Conservation (phyloP, 2,329 filamentous ascomycete species). For the Fusarium xylarioides region DNA sequence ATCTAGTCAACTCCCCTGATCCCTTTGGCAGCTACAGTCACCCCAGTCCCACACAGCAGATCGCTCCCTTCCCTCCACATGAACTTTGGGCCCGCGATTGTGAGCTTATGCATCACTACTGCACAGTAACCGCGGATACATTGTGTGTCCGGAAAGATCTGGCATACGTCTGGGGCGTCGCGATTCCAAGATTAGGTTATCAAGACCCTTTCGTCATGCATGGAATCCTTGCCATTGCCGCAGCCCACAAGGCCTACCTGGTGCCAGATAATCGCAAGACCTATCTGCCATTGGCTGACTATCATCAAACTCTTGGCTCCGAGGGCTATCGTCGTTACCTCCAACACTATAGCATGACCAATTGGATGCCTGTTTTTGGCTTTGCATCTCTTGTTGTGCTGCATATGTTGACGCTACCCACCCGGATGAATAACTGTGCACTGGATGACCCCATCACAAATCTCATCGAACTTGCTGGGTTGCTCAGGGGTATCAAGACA, state of each 20-base stretch:
- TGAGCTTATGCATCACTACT: conserved; percentile 47
- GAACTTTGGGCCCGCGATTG: conserved; percentile 37
- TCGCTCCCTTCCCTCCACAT: conserved; percentile 37
- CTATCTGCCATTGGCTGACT: conserved; percentile 42
- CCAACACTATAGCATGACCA: conserved; percentile 22
- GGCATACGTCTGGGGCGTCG: conserved; percentile 40
- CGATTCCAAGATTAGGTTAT: conserved; percentile 43
- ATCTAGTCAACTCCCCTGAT: conserved; percentile 7
- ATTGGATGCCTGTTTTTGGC: conserved; percentile 49
- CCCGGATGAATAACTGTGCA: conserved; percentile 18
- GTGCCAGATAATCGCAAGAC: conserved; percentile 35
- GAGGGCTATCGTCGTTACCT: conserved; percentile 42
- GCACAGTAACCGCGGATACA: conserved; percentile 39
- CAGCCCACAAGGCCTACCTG: conserved; percentile 45
- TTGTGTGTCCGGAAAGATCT: conserved; percentile 38
- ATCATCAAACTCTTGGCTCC: conserved; percentile 44
- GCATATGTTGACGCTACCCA: conserved; percentile 40
- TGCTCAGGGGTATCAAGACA: conserved; percentile 36
- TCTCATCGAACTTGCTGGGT: conserved; percentile 31
- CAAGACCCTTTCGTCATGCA: conserved; percentile 43
- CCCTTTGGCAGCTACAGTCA: conserved; percentile 9
- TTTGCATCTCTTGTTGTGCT: conserved; percentile 53
- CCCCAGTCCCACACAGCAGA: conserved; percentile 26
- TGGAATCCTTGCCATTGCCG: conserved; percentile 44
- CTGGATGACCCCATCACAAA: conserved; percentile 36